These are phyloP conservation scores for Plasmodium blacklocki DNA, from an alignment of 169 alveolate species.

Conservation along the genomic window DNA sequence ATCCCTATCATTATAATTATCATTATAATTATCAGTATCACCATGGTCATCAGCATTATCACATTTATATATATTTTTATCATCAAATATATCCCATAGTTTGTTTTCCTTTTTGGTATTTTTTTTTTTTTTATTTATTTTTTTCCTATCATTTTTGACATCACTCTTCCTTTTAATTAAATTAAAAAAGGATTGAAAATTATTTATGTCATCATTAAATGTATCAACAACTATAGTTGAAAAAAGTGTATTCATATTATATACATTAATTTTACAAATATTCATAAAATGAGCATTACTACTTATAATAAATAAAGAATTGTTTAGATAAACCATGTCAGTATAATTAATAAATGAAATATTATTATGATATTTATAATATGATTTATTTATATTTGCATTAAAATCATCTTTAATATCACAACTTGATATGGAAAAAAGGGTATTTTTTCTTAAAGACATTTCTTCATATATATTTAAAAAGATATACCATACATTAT, in stretches of 20 bases:
- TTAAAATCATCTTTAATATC: conserved; percentile 1
- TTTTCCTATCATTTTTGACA: background rate
- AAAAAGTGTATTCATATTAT: conserved; percentile 66
- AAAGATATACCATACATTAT: conserved; percentile 73
- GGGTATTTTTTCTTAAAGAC: conserved; percentile 17
- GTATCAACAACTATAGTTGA: conserved; percentile 30
- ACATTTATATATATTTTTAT: background rate
- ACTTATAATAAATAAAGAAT: conserved; percentile 65
- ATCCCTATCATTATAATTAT: too few species aligned
- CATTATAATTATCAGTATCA: too few species aligned
- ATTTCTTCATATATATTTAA: conserved; percentile 73
- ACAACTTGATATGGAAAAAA: background rate
- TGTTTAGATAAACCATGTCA: conserved; percentile 46
- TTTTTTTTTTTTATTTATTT: background rate
- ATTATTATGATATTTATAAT: conserved; percentile 28
- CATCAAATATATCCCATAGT: background rate
- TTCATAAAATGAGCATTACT: conserved; percentile 73
- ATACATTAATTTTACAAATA: conserved; percentile 57
- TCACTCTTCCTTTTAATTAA: background rate
- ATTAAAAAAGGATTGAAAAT: conserved; percentile 10
- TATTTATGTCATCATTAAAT: background rate
- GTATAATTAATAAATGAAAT: conserved; percentile 74
- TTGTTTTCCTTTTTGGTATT: background rate
- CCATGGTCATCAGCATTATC: too few species aligned
- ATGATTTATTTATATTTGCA: background rate